A percentile compares a stretch with the other conserved stretches of the same genome.
phyloP scores from a whole-genome alignment of 2,329 filamentous ascomycete species.

The Penicillium sp. region DNA sequence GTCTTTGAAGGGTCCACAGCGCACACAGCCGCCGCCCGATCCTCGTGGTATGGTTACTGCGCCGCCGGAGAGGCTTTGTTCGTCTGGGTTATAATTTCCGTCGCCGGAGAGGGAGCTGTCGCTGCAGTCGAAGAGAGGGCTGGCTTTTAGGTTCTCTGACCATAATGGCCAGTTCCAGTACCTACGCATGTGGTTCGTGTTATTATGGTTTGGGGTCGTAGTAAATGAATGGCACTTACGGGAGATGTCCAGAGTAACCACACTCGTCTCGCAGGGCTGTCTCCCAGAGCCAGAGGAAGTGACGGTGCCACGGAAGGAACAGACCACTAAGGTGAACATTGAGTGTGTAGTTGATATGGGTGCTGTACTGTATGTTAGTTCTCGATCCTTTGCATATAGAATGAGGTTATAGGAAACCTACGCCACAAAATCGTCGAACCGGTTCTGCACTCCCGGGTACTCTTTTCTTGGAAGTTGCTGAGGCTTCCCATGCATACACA shows the following conservation, averaged over 20 bases:
- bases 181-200: slow-evolving; percentile 10
- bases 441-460: slow-evolving; percentile 28
- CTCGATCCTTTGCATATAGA: neutral
- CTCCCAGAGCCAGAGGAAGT: slow-evolving; percentile 33
- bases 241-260: slow-evolving; percentile 34
- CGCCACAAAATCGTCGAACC: slow-evolving; percentile 33
- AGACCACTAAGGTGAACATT: slow-evolving; percentile 24
- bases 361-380: neutral
- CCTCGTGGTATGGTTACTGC: slow-evolving; percentile 43
- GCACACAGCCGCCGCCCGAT: slow-evolving; percentile 40
- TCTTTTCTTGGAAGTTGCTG: slow-evolving; percentile 19
- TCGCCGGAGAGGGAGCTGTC: slow-evolving; percentile 48
- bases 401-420: slow-evolving; percentile 8
- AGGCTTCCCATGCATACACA: slow-evolving; percentile 23
- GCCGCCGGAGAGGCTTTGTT: slow-evolving; percentile 26
- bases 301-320: slow-evolving; percentile 37
- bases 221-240: slow-evolving; percentile 8
- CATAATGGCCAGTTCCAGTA: slow-evolving; percentile 51
- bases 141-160: slow-evolving; percentile 39
- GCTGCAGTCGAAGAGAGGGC: slow-evolving; percentile 51
- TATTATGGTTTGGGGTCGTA: neutral
- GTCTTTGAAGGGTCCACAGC: slow-evolving; percentile 41
- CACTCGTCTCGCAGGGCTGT: slow-evolving; percentile 33
- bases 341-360: slow-evolving; percentile 31
- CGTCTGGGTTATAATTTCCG: slow-evolving; percentile 37